Conservation (phyloP, 805 yeast genomes). For the Debaryomyces castellii region DNA sequence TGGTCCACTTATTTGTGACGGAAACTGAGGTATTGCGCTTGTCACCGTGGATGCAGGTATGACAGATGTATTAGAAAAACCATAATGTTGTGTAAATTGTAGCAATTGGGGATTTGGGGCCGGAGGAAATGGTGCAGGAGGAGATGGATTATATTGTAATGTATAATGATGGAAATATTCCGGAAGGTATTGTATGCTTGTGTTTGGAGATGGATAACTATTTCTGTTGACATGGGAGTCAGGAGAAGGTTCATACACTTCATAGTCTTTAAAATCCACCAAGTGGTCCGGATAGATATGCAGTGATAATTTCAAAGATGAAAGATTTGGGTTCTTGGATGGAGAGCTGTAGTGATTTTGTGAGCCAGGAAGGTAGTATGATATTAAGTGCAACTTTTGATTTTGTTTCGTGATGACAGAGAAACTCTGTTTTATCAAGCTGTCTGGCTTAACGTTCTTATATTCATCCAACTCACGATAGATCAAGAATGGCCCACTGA, state of each 20-base stretch:
- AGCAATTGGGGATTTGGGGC: not conserved
- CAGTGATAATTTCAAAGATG: slow-evolving; percentile 18
- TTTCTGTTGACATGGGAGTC: slow-evolving; percentile 30
- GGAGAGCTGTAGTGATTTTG: slow-evolving; percentile 15
- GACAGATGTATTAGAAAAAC: not conserved
- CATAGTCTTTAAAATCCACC: slow-evolving; percentile 35
- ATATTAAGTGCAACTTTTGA: slow-evolving; percentile 59
- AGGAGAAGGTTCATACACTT: slow-evolving; percentile 17
- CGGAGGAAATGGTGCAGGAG: not conserved
- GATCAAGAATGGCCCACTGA: slow-evolving; percentile 32
- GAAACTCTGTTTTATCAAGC: slow-evolving; percentile 65
- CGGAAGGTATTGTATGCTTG: slow-evolving; percentile 5
- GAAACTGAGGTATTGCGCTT: not conserved
- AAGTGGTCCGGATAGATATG: slow-evolving; percentile 22
- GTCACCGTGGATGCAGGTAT: not conserved
- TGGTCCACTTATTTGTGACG: not conserved
- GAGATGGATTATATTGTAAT: not conserved
- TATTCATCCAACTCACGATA: slow-evolving; percentile 58
- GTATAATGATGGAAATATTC: slow-evolving; percentile 4
- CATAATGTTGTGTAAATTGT: not conserved
- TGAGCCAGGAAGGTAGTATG: slow-evolving; percentile 34
- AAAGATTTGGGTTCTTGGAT: slow-evolving; percentile 22
- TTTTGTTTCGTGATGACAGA: slow-evolving; percentile 53
- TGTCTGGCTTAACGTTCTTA: slow-evolving; percentile 39
- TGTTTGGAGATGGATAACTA: slow-evolving; percentile 33